Conservation (phyloP, 306 rosid genomes). For the Acacia melanoxylon region DNA sequence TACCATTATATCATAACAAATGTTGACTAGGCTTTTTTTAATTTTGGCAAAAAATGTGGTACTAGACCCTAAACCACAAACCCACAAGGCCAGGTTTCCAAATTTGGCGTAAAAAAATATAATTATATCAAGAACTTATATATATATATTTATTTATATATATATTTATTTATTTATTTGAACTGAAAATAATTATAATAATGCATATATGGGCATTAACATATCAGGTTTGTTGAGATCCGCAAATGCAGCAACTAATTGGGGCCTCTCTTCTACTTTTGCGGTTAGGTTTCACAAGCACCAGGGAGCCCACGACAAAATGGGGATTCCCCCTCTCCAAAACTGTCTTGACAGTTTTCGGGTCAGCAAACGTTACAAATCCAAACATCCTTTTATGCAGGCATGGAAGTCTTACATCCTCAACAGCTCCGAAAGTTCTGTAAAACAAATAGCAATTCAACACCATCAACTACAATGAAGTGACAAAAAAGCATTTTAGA, state of each 20-base stretch:
- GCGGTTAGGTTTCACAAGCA: slow-evolving; percentile 78
- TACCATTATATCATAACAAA: neutral
- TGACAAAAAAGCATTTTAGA: slow-evolving; percentile 15
- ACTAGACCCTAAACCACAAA: too few relatives aligned
- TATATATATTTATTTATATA: too few relatives aligned
- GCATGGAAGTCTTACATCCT: slow-evolving; percentile 88
- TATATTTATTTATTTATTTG: too few relatives aligned
- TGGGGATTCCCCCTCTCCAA: slow-evolving; percentile 75
- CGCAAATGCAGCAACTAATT: slow-evolving; percentile 9
- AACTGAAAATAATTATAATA: too few relatives aligned
- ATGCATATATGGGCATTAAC: too few relatives aligned
- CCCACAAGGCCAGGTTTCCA: too few relatives aligned
- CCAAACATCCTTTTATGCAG: slow-evolving; percentile 89
- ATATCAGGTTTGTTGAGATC: neutral
- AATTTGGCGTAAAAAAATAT: neutral
- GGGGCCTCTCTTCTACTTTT: neutral
- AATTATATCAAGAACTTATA: too few relatives aligned
- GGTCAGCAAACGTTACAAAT: slow-evolving; percentile 69
- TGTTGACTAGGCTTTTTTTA: neutral
- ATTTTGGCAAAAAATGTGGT: neutral
- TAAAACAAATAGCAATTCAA: slow-evolving; percentile 11
- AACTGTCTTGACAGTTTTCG: slow-evolving; percentile 69
- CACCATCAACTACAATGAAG: slow-evolving; percentile 14
- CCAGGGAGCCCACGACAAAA: slow-evolving; percentile 70
- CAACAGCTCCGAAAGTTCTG: slow-evolving; percentile 71